These are phyloP conservation scores for Syzygium malaccense DNA, from an alignment of 441 rosid species.

Conservation along the genomic window DNA sequence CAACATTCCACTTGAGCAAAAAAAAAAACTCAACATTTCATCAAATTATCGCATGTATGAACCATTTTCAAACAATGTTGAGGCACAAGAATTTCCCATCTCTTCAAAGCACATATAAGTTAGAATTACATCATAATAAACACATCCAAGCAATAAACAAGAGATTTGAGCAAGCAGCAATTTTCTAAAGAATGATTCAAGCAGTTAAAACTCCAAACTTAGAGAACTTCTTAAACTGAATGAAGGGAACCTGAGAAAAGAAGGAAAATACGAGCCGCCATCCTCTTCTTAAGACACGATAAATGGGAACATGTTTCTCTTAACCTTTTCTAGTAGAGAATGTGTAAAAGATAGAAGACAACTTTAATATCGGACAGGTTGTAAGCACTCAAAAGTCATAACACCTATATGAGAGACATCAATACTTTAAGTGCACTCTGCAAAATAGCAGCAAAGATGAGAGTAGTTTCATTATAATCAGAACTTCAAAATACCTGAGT, in stretches of 20 bases:
- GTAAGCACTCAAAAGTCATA: background rate
- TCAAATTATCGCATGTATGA: background rate
- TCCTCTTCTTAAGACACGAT: background rate
- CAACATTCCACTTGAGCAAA: background rate
- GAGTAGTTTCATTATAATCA: background rate
- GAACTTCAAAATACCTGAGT: conserved; percentile 63
- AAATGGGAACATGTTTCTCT: background rate
- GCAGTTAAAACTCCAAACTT: background rate
- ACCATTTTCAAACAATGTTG: background rate
- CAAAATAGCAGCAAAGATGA: background rate
- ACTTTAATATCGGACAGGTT: background rate
- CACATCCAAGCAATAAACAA: background rate
- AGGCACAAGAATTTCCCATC: background rate
- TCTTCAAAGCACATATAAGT: background rate
- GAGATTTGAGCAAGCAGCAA: background rate
- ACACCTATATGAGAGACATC: background rate
- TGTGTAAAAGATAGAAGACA: background rate
- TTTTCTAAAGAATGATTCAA: background rate
- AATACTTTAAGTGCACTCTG: background rate
- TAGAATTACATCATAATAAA: background rate
- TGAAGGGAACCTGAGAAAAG: background rate
- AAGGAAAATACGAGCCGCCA: background rate
- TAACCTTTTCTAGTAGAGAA: background rate
- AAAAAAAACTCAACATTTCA: background rate
- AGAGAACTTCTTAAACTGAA: background rate